Conservation (phyloP, 1,284 basidiomycete genomes). For the Cronartium ribicola region DNA sequence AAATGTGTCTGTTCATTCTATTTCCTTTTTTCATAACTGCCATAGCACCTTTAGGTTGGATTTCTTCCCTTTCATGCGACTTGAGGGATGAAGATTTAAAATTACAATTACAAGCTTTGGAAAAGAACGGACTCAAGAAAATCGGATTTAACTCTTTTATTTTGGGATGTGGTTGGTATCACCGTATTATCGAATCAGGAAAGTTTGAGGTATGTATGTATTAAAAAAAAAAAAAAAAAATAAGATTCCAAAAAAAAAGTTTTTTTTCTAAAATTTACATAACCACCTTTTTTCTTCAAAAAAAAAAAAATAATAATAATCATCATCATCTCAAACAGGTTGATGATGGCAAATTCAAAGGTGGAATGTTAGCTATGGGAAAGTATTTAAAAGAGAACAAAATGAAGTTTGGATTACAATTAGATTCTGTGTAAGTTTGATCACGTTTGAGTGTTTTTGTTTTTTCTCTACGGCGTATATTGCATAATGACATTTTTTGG, state of each 20-base stretch:
- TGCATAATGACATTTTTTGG: too few species aligned
- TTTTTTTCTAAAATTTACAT: too few species aligned
- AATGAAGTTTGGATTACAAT: neutral
- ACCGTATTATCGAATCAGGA: neutral
- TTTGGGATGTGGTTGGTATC: neutral
- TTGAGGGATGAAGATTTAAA: neutral
- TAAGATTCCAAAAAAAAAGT: too few species aligned
- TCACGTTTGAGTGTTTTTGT: too few species aligned
- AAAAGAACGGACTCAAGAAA: neutral
- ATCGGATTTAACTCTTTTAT: neutral
- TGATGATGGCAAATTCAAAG: conserved; percentile 2
- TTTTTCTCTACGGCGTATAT: too few species aligned
- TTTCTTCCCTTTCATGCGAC: neutral
- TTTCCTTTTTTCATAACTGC: neutral
- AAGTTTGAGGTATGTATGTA: neutral
- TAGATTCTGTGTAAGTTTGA: neutral
- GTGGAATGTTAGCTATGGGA: neutral
- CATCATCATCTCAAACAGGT: neutral
- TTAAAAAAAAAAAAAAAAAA: neutral
- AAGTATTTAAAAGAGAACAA: neutral
- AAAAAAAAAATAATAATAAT: neutral
- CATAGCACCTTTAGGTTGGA: neutral
- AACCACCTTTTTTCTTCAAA: too few species aligned
- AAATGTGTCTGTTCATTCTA: too few species aligned
- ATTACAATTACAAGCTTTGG: neutral